Evolutionary conservation across 108 stramenopile genomes (phyloP), one percentile per base, ranked within the genome.

Genomic region (Poteriospumella lacustris): DNA sequence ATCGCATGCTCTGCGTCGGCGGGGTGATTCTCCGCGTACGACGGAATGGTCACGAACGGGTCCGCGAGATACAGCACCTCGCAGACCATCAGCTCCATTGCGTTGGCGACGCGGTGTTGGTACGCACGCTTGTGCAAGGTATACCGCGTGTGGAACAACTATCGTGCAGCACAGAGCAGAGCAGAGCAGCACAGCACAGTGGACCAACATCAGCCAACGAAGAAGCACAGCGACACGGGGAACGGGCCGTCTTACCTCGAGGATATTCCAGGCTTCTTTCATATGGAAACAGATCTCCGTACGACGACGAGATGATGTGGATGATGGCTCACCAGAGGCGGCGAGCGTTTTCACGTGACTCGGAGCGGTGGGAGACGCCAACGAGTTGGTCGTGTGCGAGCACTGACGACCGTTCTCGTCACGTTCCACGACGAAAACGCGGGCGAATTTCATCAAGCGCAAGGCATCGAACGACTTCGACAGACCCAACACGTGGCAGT

Each of bases 241-340:
- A n/a, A n/a, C n/a, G n/a, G n/a, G n/a, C n/a, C n/a, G n/a, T n/a
- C 24, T 56, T 68, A 68, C 64, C 64, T 68, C 64, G 15, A 73
- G 36, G 26, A 73, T 12, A 73, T 73, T 73, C 70, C 70, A 73
- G 26, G 70, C 70, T 73, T 73, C 70, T 56, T 73, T 73, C 3
- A 42, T 42, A 56, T 73, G 70, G 42, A 52, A 73, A 73, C 70
- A 73, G 3, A 73, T 38, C 42, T 73, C 70, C 31, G 52, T 56
- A 19, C n/a, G n/a, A n/a, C n/a, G n/a, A n/a, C n/a, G n/a, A n/a
- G n/a, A n/a, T n/a, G n/a, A n/a, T n/a, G n/a, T n/a, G n/a, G n/a
- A n/a, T n/a, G n/a, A n/a, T n/a, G n/a, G n/a, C n/a, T n/a, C n/a
- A n/a, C n/a, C n/a, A n/a, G n/a, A n/a, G n/a, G n/a, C n/a, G n/a